phyloP scores from a whole-genome alignment of 1,139 yeast genomes.

The Citeromyces hawaiiensis region DNA sequence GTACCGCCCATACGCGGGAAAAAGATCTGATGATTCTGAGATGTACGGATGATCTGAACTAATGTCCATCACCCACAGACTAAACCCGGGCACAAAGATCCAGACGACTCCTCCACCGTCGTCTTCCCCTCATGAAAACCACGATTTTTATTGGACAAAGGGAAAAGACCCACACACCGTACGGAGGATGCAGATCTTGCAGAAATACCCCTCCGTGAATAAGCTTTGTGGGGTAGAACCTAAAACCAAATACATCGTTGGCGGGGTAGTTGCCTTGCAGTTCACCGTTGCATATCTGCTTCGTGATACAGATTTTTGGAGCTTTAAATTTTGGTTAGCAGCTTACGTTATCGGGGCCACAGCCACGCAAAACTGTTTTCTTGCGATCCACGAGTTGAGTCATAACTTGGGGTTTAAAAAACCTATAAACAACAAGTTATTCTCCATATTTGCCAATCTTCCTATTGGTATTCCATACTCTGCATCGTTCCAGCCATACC shows the following conservation, averaged over 20 bases:
- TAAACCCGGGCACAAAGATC: conserved; percentile 3
- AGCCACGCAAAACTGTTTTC: conserved; percentile 66
- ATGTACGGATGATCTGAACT: no score
- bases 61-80: conserved; percentile 4
- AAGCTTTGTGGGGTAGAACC: conserved; percentile 84
- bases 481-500: conserved; percentile 88
- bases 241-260: conserved; percentile 61
- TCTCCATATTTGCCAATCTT: conserved; percentile 63
- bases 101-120: conserved; percentile 11
- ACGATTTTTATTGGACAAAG: conserved; percentile 74
- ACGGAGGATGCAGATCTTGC: conserved; percentile 61
- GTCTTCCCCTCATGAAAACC: conserved; percentile 11
- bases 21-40: no score
- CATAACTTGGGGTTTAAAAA: conserved; percentile 80
- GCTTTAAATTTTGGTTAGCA: conserved; percentile 40
- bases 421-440: conserved; percentile 65
- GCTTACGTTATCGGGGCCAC: conserved; percentile 84
- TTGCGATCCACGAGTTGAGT: conserved; percentile 80
- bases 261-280: conserved; percentile 53
- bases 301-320: conserved; percentile 37
- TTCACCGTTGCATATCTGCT: conserved; percentile 46
- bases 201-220: conserved; percentile 66
- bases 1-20: no score
- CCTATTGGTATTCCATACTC: conserved; percentile 88
- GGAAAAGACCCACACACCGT: conserved; percentile 71